Evolutionary conservation across 148 eudicot genomes (phyloP), one percentile per base, ranked within the genome.

Genomic region (Silene uniflora): DNA sequence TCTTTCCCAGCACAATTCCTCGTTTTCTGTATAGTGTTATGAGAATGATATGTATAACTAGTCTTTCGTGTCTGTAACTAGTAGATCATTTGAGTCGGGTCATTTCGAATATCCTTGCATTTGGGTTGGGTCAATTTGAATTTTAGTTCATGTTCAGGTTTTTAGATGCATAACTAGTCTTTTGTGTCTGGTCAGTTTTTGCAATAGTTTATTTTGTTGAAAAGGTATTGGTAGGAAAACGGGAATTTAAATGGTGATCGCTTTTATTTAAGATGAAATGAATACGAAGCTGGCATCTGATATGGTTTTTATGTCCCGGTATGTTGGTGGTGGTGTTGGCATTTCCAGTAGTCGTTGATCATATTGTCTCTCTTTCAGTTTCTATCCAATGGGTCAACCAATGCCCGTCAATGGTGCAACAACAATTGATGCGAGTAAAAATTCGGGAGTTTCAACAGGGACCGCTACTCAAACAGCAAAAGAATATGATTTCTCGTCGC

Each of bases 401-500:
- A 68, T 77, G 77, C 82, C 93, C 42, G 83, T 61, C 23, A 91
- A 89, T 74, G 90, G 93, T 35, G 76, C 73, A 27, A 66, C 81
- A 7, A 67, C 88, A n/a, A 63, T 84, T 61, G 96, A 87, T 78
- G 62, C 81, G 5, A 82, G 78, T 77, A 81, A 72, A 74, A 73
- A 61, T 10, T 79, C 84, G 58, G 79, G 88, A 58, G 75, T 75
- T 69, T 42, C 92, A 70, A 76, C 89, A 1, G 76, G 81, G 62
- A 76, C 84, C 77, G 62, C 80, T n/a, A 76, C 87, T 23, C 89
- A 86, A 70, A 10, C 89, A 1, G 82, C 74, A 27, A 95, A 88
- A 72, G 97, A 92, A 2, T 89, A 79, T 13, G 97, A 95, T 77
- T 95, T 95, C 76, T 95, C 98, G n/a, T 90, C 98, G 61, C 77